Evolutionary conservation across 176 grass and related monocot genomes (phyloP).

Genomic region (Cymbopogon citratus): DNA sequence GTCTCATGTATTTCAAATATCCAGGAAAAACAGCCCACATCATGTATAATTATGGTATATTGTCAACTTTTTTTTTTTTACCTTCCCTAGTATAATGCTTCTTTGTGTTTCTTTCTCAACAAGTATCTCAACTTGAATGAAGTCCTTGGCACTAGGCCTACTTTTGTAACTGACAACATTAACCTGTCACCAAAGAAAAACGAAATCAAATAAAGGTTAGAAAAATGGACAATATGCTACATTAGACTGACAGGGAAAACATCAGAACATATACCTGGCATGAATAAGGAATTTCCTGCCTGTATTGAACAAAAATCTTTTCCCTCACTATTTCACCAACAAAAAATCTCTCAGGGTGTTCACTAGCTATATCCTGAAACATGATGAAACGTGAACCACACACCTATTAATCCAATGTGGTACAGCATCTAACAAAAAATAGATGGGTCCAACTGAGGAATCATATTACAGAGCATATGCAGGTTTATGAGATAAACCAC

Average conservation of each 20-base stretch:
- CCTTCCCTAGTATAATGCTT: conserved; percentile 92
- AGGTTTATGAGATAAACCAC: background rate
- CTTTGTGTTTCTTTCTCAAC: conserved; percentile 92
- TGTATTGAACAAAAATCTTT: conserved; percentile 93
- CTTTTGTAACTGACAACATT: conserved; percentile 86
- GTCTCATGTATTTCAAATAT: background rate
- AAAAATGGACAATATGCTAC: conserved; percentile 5
- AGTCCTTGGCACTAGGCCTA: conserved; percentile 79
- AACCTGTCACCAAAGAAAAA: conserved; percentile 39
- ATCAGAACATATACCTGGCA: conserved; percentile 60
- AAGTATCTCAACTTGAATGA: conserved; percentile 94
- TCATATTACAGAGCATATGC: background rate
- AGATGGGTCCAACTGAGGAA: background rate
- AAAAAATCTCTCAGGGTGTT: conserved; percentile 91
- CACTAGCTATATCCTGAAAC: conserved; percentile 80
- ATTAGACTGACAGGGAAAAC: background rate
- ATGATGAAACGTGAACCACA: conserved; percentile 1
- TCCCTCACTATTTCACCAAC: conserved; percentile 91
- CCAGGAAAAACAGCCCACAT: background rate
- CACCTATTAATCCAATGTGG: background rate
- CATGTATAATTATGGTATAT: background rate
- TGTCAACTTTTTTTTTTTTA: conserved; percentile 26
- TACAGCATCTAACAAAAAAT: background rate
- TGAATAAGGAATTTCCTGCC: conserved; percentile 88
- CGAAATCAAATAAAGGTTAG: background rate